Evolutionary conservation across 306 rosid genomes (phyloP), one percentile per base, ranked within the genome.

Genomic region (Cicer bijugum): DNA sequence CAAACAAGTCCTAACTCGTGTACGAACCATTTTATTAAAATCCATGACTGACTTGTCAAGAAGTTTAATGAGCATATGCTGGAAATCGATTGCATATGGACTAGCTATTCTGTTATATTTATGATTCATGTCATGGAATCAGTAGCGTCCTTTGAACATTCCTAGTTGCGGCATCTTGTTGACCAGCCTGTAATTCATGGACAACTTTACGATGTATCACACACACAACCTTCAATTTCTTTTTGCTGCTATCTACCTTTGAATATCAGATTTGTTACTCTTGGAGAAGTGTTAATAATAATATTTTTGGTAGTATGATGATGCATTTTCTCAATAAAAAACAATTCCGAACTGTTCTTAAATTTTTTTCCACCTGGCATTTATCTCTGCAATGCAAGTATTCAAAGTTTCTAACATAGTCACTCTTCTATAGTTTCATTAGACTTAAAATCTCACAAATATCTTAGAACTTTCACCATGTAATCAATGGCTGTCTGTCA

Each of bases 1-100:
- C 84, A 5, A 52, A 75, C 45, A 80, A 80, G 63, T 67, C 84
- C 7, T 83, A 75, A 83, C 45, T 63, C 45, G 44, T 67, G 61
- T 48, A 11, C 60, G 76, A 72, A 67, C 7, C 42, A 10, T 57
- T 47, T 59, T 59, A 51, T 74, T 38, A 39, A 68, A 52, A 35
- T 17, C 35, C 42, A n/a, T 20, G 42, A 33, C 10, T 67, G 40
- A 44, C 67, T 72, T 58, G 1, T 74, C 28, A 9, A 52, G 76
- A 58, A 39, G 15, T 76, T 59, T 14, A 46, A 50, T 15, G 61
- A 10, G 38, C 35, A 28, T 77, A 16, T 35, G 19, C 48, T 37
- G 64, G 69, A 67, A 71, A 48, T 39, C 12, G 43, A 63, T 55
- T 47, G 47, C 65, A 40, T 38, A 20, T 44, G 71, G 61, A 69